Evolutionary conservation across 768 basidiomycete species (phyloP).

Genomic region (Dendrothele bispora): DNA sequence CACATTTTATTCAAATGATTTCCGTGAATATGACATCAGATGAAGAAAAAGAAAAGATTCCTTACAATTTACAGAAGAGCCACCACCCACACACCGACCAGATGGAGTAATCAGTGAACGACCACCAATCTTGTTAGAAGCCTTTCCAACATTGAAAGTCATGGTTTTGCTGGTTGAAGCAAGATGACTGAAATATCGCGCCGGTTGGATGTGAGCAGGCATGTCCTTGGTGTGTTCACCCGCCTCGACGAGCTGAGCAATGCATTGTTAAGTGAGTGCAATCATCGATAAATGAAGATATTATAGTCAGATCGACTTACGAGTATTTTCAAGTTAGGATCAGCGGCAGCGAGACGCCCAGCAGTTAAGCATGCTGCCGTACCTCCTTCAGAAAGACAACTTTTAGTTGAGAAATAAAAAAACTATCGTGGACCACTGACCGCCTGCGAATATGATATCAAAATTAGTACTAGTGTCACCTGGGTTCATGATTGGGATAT

Average conservation of each 20-base stretch:
- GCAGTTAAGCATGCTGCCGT: conserved; percentile 58
- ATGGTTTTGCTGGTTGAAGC: conserved; percentile 39
- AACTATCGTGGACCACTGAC: conserved; percentile 9
- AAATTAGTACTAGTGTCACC: too few relatives aligned
- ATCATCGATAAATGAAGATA: not conserved
- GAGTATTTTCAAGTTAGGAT: conserved; percentile 56
- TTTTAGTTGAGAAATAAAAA: not conserved
- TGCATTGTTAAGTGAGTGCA: not conserved
- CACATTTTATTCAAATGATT: not conserved
- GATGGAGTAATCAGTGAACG: conserved; percentile 43
- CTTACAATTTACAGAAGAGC: conserved; percentile 57
- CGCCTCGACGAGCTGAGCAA: conserved; percentile 50
- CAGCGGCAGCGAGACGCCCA: conserved; percentile 51
- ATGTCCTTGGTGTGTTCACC: conserved; percentile 51
- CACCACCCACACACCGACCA: conserved; percentile 60
- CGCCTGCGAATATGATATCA: conserved; percentile 39
- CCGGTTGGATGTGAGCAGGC: conserved; percentile 53
- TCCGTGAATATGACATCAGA: not conserved
- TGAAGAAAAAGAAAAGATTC: not conserved
- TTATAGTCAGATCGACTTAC: conserved; percentile 26
- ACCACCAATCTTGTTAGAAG: conserved; percentile 39
- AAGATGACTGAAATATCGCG: conserved; percentile 45
- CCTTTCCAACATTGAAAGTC: conserved; percentile 43
- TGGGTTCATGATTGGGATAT: too few relatives aligned
- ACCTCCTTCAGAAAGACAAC: conserved; percentile 39